A percentile compares a stretch with the other conserved stretches of the same genome.
phyloP scores from a whole-genome alignment of 1,284 basidiomycete genomes.

The Athelia sp. region DNA sequence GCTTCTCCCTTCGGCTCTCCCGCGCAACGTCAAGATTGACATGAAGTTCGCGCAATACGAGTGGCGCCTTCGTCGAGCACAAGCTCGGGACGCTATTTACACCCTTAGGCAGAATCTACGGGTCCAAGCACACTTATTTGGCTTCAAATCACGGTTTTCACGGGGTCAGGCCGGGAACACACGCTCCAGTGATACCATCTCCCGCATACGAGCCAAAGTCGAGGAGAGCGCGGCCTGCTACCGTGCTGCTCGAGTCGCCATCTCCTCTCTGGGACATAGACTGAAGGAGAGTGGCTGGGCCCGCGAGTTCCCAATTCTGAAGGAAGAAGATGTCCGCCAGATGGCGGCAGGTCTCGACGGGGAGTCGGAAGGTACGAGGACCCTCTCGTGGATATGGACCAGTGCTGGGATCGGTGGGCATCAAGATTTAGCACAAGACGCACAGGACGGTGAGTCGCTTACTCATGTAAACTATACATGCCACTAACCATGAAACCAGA shows the following conservation, averaged over 20 bases:
- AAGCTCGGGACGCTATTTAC: slow-evolving; percentile 5
- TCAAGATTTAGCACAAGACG: neutral
- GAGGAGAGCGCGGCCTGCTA: neutral
- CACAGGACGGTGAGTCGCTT: neutral
- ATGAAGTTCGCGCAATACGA: slow-evolving; percentile 2
- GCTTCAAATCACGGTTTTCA: slow-evolving; percentile 5
- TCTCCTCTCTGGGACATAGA: neutral
- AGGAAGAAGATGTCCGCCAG: neutral
- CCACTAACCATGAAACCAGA: neutral
- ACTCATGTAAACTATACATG: neutral
- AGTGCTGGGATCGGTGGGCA: neutral
- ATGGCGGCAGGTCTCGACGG: neutral
- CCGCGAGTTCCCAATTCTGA: neutral
- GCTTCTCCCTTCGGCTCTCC: neutral
- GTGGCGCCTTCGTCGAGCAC: slow-evolving; percentile 4
- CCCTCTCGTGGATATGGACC: neutral
- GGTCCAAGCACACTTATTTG: slow-evolving; percentile 5
- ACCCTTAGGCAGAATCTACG: slow-evolving; percentile 5
- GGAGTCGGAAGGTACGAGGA: neutral
- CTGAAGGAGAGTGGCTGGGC: neutral
- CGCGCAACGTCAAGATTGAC: neutral
- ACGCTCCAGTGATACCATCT: neutral
- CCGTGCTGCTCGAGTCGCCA: neutral
- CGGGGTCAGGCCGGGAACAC: slow-evolving; percentile 8
- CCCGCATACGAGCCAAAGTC: neutral